Percentiles rank a stretch among this genome's conserved stretches.
Evolutionary conservation across 78 protist species (phyloP).

Genomic region (Paulinella micropora): DNA sequence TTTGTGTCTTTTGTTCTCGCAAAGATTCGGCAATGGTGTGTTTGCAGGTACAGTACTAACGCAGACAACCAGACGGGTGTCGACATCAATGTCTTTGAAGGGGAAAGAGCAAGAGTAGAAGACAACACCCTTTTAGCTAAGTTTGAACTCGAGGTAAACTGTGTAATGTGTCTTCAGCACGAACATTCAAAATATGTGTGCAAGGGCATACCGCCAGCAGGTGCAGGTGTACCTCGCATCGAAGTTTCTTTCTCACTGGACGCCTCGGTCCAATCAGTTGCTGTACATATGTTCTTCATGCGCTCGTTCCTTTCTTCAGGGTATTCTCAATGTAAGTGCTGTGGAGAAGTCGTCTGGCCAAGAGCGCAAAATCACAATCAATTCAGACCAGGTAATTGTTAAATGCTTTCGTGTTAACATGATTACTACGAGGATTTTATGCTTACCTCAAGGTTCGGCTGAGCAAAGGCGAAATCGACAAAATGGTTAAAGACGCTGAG

Average conservation of each 20-base stretch:
- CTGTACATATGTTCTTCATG: too few relatives aligned
- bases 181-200: too few relatives aligned
- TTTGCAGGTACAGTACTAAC: constrained; percentile 83
- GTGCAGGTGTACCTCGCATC: constrained; percentile 85
- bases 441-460: constrained; percentile 90
- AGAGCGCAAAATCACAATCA: constrained; percentile 59
- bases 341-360: constrained; percentile 88
- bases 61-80: constrained; percentile 96
- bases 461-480: constrained; percentile 69
- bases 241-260: constrained; percentile 88
- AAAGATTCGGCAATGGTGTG: too few relatives aligned
- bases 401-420: too few relatives aligned
- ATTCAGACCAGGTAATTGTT: too few relatives aligned
- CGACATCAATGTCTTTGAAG: constrained; percentile 92
- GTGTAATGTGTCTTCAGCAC: too few relatives aligned
- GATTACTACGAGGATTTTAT: too few relatives aligned
- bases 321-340: constrained; percentile 77
- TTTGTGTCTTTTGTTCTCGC: too few relatives aligned
- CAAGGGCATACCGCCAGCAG: constrained; percentile 85
- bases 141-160: constrained; percentile 59
- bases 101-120: constrained; percentile 92
- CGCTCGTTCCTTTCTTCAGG: too few relatives aligned
- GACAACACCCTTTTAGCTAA: constrained; percentile 85
- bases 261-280: too few relatives aligned
- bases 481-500: constrained; percentile 88